phyloP scores from a whole-genome alignment of 1,284 basidiomycete species.

The Rhodofomes roseus region DNA sequence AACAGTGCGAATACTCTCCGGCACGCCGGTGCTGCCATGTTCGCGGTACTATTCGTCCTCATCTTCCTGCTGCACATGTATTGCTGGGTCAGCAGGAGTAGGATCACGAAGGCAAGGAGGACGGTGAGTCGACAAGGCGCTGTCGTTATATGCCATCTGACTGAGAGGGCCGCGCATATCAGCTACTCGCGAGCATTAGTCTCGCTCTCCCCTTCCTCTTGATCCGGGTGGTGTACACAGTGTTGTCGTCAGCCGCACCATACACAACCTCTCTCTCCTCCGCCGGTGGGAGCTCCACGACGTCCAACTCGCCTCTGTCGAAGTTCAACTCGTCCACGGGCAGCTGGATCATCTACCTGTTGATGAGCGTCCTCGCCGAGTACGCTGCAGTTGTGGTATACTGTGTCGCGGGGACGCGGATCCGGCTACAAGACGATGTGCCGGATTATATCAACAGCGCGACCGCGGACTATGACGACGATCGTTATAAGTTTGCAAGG shows the following conservation, averaged over 20 bases:
- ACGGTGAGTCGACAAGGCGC: slow-evolving; percentile 25
- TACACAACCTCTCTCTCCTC: slow-evolving; percentile 4
- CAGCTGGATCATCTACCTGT: slow-evolving; percentile 50
- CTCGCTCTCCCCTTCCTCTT: slow-evolving; percentile 55
- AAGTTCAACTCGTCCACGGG: slow-evolving; percentile 53
- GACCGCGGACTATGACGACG: not conserved
- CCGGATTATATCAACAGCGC: slow-evolving; percentile 22
- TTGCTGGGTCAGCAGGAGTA: slow-evolving; percentile 45
- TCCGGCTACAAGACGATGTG: slow-evolving; percentile 30
- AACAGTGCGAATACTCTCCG: slow-evolving; percentile 32
- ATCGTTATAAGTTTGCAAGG: not conserved
- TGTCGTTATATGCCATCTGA: not conserved
- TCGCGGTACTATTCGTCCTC: slow-evolving; percentile 42
- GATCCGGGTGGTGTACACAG: slow-evolving; percentile 49
- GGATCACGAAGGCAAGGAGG: slow-evolving; percentile 49
- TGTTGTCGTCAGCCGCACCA: slow-evolving; percentile 44
- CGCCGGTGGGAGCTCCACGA: slow-evolving; percentile 6
- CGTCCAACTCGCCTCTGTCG: slow-evolving; percentile 27
- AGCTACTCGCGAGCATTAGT: slow-evolving; percentile 54
- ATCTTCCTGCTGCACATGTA: slow-evolving; percentile 40
- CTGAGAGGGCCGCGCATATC: not conserved
- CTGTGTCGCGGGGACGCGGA: slow-evolving; percentile 34
- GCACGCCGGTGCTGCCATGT: slow-evolving; percentile 47
- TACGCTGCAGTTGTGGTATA: slow-evolving; percentile 49
- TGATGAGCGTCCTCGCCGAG: slow-evolving; percentile 57